A percentile compares a stretch with the other conserved stretches of the same genome.
These are phyloP conservation scores for Tolypocladium amazonense DNA, from an alignment of 2,329 filamentous ascomycete species.

Conservation along the genomic window DNA sequence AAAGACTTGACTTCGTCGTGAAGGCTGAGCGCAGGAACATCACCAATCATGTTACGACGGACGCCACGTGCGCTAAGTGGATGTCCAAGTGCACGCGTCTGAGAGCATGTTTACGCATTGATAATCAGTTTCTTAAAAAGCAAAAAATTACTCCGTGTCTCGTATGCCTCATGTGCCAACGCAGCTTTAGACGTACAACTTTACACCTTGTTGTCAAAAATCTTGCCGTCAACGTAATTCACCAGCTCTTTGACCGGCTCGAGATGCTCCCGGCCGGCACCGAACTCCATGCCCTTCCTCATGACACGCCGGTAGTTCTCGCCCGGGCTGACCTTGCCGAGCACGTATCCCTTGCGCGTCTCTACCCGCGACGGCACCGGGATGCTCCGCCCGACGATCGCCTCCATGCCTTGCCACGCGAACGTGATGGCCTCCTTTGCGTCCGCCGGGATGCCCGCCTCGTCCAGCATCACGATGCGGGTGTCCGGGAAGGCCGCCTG, in stretches of 20 bases:
- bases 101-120: not conserved
- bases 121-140: not conserved
- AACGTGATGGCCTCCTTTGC: slow-evolving; percentile 47
- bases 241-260: slow-evolving; percentile 37
- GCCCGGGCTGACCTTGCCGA: slow-evolving; percentile 44
- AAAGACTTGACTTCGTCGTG: not conserved
- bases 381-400: slow-evolving; percentile 42
- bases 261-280: slow-evolving; percentile 29
- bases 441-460: slow-evolving; percentile 42
- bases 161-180: not conserved
- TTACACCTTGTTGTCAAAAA: slow-evolving; percentile 30
- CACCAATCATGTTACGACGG: too few relatives aligned
- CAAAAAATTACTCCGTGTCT: not conserved
- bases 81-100: not conserved
- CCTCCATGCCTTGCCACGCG: slow-evolving; percentile 51
- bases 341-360: slow-evolving; percentile 36
- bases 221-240: slow-evolving; percentile 35
- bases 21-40: not conserved
- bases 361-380: slow-evolving; percentile 42
- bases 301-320: slow-evolving; percentile 43
- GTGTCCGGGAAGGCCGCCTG: slow-evolving; percentile 35
- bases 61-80: not conserved
- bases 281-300: slow-evolving; percentile 40
- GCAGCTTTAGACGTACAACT: too few relatives aligned
- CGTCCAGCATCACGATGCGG: slow-evolving; percentile 43